These are phyloP conservation scores for Glarea lozoyensis DNA, from an alignment of 495 filamentous ascomycete genomes.

Conservation along the genomic window DNA sequence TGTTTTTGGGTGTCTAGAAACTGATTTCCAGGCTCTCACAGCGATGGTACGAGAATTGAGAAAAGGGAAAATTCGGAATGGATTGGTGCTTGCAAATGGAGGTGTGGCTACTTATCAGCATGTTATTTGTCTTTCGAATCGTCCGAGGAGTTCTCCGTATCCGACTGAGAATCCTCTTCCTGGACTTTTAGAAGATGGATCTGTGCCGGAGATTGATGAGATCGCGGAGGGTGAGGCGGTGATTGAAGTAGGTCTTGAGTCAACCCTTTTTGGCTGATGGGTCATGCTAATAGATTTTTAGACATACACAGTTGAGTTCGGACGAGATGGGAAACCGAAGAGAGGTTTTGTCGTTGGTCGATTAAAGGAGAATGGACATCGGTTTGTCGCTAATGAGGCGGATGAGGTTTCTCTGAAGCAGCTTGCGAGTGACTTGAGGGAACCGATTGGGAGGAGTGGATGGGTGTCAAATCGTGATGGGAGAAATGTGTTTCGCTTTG, in stretches of 20 bases:
- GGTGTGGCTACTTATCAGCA: slow-evolving; percentile 46
- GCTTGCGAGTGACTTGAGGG: slow-evolving; percentile 21
- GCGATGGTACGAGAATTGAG: slow-evolving; percentile 39
- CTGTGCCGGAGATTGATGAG: slow-evolving; percentile 25
- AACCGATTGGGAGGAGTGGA: slow-evolving; percentile 31
- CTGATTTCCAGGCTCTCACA: slow-evolving; percentile 31
- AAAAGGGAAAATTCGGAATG: slow-evolving; percentile 27
- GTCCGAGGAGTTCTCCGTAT: slow-evolving; percentile 32
- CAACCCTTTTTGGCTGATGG: background rate
- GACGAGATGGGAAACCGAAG: slow-evolving; percentile 33
- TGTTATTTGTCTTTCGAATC: slow-evolving; percentile 36
- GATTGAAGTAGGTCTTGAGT: slow-evolving; percentile 42
- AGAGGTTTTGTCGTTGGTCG: slow-evolving; percentile 39
- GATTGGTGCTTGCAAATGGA: slow-evolving; percentile 47
- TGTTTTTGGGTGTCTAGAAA: background rate
- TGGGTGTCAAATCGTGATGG: slow-evolving; percentile 25
- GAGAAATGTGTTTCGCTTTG: slow-evolving; percentile 34
- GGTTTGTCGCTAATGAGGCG: slow-evolving; percentile 42
- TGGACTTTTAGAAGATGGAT: slow-evolving; percentile 17
- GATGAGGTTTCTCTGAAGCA: slow-evolving; percentile 30
- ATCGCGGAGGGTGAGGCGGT: slow-evolving; percentile 33
- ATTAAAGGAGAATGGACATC: slow-evolving; percentile 29
- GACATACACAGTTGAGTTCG: slow-evolving; percentile 48
- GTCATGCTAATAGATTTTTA: slow-evolving; percentile 12
- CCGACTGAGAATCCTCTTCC: slow-evolving; percentile 30